phyloP scores from a whole-genome alignment of 1,284 basidiomycete species.

The Waitea zeae region DNA sequence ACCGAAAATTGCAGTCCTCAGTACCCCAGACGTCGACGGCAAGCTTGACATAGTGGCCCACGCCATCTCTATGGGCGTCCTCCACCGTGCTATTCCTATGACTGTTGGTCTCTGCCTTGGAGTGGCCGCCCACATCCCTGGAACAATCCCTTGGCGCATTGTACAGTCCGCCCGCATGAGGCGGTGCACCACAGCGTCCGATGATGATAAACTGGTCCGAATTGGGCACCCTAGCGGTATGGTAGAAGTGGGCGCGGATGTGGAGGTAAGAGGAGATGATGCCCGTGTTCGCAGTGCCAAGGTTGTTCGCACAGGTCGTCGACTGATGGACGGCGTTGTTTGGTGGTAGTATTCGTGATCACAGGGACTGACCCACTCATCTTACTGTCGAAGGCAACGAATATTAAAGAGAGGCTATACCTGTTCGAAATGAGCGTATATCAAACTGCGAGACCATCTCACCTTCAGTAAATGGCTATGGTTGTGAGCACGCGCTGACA shows the following conservation, averaged over 20 bases:
- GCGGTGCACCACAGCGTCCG: too few species aligned
- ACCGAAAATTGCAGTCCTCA: slow-evolving; percentile 52
- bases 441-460: too few species aligned
- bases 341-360: too few species aligned
- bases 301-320: slow-evolving; percentile 47
- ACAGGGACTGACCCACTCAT: too few species aligned
- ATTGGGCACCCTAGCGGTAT: slow-evolving; percentile 49
- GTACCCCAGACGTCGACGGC: slow-evolving; percentile 13
- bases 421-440: background rate
- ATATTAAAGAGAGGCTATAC: slow-evolving; percentile 12
- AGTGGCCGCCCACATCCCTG: slow-evolving; percentile 35
- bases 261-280: slow-evolving; percentile 18
- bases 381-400: too few species aligned
- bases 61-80: slow-evolving; percentile 54
- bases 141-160: slow-evolving; percentile 34
- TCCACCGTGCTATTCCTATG: slow-evolving; percentile 61
- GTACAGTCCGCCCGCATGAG: slow-evolving; percentile 11
- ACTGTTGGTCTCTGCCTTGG: slow-evolving; percentile 58
- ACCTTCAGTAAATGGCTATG: too few species aligned
- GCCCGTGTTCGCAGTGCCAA: slow-evolving; percentile 36
- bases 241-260: slow-evolving; percentile 45
- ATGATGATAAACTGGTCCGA: slow-evolving; percentile 11
- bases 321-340: slow-evolving; percentile 51
- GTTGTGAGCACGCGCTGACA: too few species aligned
- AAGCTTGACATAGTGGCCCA: slow-evolving; percentile 28